Conservation (phyloP, 306 rosid species). For the Abrus precatorius region DNA sequence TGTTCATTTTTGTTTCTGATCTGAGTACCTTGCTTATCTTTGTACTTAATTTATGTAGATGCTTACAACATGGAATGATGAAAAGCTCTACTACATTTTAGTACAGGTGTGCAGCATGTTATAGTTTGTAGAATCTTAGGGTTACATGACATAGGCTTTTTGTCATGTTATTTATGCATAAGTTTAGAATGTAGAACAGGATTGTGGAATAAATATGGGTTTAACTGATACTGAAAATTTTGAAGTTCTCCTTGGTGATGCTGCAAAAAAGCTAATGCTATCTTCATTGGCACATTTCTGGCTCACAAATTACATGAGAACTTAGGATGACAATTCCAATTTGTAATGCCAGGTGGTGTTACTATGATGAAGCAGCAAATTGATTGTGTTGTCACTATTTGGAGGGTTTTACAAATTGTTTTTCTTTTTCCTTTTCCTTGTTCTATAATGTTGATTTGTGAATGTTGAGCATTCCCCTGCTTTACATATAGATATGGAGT, state of each 20-base stretch:
- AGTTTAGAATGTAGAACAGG: constrained; percentile 8
- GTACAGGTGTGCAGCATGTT: constrained; percentile 2
- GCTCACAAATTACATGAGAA: constrained; percentile 8
- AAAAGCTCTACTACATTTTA: background rate
- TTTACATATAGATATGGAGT: constrained; percentile 63
- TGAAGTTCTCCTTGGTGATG: background rate
- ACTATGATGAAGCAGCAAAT: constrained; percentile 30
- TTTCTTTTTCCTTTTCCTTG: constrained; percentile 13
- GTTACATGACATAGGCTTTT: constrained; percentile 8
- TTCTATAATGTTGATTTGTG: background rate
- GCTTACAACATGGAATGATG: constrained; percentile 18
- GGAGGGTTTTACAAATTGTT: constrained; percentile 9
- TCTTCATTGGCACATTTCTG: background rate
- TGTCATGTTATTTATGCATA: background rate
- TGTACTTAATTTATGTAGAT: constrained; percentile 1
- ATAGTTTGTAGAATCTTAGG: constrained; percentile 20
- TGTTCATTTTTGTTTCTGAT: constrained; percentile 7
- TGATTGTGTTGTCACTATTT: background rate
- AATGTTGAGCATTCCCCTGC: constrained; percentile 32
- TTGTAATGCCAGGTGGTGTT: background rate
- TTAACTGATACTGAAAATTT: background rate
- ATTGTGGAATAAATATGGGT: background rate
- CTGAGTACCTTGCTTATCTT: background rate
- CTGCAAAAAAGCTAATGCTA: constrained; percentile 33
- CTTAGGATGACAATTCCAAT: background rate